phyloP scores from a whole-genome alignment of 2,329 filamentous ascomycete species.

The Neonectria hederae region DNA sequence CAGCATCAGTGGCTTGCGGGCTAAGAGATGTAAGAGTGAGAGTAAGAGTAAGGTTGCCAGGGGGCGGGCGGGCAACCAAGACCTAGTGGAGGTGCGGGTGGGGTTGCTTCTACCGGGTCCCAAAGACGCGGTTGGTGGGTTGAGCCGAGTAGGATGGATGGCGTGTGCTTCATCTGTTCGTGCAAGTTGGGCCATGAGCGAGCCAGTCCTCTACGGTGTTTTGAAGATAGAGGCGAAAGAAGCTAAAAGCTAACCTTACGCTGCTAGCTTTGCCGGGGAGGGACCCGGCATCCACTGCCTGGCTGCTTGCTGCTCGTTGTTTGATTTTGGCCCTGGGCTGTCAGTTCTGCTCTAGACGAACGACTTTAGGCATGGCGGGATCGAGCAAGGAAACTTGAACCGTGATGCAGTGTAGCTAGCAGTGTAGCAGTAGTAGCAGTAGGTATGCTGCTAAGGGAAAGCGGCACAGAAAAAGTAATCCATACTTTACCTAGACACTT shows the following conservation, averaged over 20 bases:
- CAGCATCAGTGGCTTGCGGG: conserved; percentile 8
- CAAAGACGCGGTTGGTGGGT: conserved; percentile 10
- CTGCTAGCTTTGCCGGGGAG: conserved; percentile 1
- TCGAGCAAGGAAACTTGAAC: neutral
- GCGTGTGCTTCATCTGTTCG: neutral
- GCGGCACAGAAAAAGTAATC: neutral
- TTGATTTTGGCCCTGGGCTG: neutral
- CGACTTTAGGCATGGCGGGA: neutral
- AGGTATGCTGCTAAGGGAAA: neutral
- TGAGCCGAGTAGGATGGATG: conserved; percentile 4
- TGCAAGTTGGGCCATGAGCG: no score
- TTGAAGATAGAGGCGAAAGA: conserved; percentile 12
- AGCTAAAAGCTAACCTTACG: conserved; percentile 5
- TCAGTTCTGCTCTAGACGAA: neutral
- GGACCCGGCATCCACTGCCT: neutral
- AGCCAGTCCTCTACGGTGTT: neutral
- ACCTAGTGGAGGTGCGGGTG: conserved; percentile 8
- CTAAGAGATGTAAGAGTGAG: neutral
- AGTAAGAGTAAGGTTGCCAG: conserved; percentile 7
- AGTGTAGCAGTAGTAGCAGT: no score
- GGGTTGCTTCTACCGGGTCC: conserved; percentile 2
- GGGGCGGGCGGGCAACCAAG: neutral
- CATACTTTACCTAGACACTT: neutral
- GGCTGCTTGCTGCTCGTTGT: neutral
- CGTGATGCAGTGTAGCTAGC: no score